Conservation (phyloP, 176 grass and related monocot species). For the Rhynchospora tenuis region DNA sequence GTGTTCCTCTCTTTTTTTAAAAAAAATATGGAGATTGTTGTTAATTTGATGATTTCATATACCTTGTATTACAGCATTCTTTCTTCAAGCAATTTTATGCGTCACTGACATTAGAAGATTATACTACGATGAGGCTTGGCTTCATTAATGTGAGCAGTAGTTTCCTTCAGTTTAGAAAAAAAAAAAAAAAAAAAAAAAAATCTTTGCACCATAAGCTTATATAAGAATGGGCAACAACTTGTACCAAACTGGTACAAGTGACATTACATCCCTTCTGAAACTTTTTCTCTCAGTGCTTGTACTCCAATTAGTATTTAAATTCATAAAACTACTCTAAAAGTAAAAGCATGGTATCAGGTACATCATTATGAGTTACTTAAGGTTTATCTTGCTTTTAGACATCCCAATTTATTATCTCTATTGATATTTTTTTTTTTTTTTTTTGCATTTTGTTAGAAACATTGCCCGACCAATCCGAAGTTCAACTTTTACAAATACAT, state of each 20-base stretch:
- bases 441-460: constrained; percentile 38
- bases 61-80: constrained; percentile 38
- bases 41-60: background rate
- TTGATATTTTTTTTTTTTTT: background rate
- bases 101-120: constrained; percentile 55
- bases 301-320: background rate
- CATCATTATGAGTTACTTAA: background rate
- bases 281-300: background rate
- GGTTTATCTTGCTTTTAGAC: background rate
- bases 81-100: constrained; percentile 88
- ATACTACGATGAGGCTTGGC: constrained; percentile 67
- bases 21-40: background rate
- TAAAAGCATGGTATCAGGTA: background rate
- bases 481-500: constrained; percentile 89
- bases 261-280: background rate
- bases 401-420: background rate
- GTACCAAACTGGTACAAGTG: background rate
- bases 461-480: constrained; percentile 54
- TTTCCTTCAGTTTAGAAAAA: background rate
- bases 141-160: constrained; percentile 55
- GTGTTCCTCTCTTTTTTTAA: background rate
- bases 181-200: background rate
- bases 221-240: background rate
- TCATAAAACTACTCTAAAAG: background rate
- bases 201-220: background rate